Evolutionary conservation across 148 eudicot species (phyloP).

Genomic region (Cornus kousa): DNA sequence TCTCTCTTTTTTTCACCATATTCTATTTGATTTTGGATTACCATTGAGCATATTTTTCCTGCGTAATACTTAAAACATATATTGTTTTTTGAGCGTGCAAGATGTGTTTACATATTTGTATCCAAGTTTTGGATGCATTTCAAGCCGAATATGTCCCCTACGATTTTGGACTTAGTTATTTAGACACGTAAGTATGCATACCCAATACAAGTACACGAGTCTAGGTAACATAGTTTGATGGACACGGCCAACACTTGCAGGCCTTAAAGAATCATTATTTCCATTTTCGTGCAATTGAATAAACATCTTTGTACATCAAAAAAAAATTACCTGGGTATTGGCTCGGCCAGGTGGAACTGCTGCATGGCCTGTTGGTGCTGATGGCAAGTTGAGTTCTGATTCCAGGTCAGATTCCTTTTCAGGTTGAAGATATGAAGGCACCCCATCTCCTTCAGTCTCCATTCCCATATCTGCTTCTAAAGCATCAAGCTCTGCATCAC

Average conservation of each 20-base stretch:
- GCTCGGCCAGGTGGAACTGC: slow-evolving; percentile 57
- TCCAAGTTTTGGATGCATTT: too few species aligned
- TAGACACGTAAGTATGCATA: too few species aligned
- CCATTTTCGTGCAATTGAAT: background rate
- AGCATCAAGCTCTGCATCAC: slow-evolving; percentile 83
- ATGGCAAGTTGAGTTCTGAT: slow-evolving; percentile 77
- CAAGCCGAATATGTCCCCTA: too few species aligned
- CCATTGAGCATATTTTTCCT: too few species aligned
- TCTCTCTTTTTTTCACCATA: too few species aligned
- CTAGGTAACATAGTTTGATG: background rate
- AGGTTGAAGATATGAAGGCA: slow-evolving; percentile 93
- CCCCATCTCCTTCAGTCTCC: slow-evolving; percentile 82
- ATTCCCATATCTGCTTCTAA: slow-evolving; percentile 81
- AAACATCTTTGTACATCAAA: too few species aligned
- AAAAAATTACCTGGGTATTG: slow-evolving; percentile 46
- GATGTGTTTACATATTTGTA: too few species aligned
- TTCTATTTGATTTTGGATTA: too few species aligned
- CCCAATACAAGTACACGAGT: background rate
- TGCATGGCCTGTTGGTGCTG: slow-evolving; percentile 70
- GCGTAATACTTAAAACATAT: too few species aligned
- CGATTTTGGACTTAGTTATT: too few species aligned
- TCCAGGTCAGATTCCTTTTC: slow-evolving; percentile 68
- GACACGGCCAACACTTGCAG: background rate
- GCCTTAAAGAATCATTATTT: background rate
- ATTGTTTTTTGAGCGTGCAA: too few species aligned